Base-by-base conservation (phyloP, 345 rosid species). In the Melastoma malabathricum region DNA sequence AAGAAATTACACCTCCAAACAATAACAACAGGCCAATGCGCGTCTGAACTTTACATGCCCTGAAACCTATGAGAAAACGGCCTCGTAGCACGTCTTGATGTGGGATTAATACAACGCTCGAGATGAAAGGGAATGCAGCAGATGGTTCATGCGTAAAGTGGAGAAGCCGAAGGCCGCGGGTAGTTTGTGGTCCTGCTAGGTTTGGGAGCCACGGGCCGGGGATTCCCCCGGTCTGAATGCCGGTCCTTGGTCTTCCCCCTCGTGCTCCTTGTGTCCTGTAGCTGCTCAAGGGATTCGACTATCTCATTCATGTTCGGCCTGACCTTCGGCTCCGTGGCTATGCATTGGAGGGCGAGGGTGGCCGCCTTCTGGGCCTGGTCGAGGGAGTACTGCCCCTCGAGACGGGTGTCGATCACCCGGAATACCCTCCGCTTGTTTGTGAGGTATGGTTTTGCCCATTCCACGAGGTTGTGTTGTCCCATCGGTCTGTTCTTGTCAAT, bases 381-480 rank as follows among this genome's bases (percentile, higher is more conserved):
- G 17, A 65, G 55, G 8, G 72, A 72, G 59, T 29, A 72, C 16
- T 68, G 57, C 18, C 75, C 75, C 58, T 71, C 73, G 27, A 77
- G 79, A 45, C 80, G 69, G 18, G 59, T 57, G 54, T 78, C 83
- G 13, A 78, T 44, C 13, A 78, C 56, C 10, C 64, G 68, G 50
- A 63, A 67, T 6, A 68, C 47, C 58, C 75, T 68, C 10, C 77
- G 64, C 46, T 65, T 74, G 50, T 58, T 71, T 8, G 60, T 68
- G 18, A 78, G 63, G 50, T 62, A 60, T 4, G 77, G 80, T 34
- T 68, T 58, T 20, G 83, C 83, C 83, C 79, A 74, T 47, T 72
- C 77, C 23, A 78, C 77, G 9, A 78, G 72, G 59, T 69, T 69
- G 52, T 78, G 80, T 46, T 78, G 75, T 22, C 80, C 75, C 5